Conservation (phyloP, 805 yeast species). For the Candida ascalaphidarum region DNA sequence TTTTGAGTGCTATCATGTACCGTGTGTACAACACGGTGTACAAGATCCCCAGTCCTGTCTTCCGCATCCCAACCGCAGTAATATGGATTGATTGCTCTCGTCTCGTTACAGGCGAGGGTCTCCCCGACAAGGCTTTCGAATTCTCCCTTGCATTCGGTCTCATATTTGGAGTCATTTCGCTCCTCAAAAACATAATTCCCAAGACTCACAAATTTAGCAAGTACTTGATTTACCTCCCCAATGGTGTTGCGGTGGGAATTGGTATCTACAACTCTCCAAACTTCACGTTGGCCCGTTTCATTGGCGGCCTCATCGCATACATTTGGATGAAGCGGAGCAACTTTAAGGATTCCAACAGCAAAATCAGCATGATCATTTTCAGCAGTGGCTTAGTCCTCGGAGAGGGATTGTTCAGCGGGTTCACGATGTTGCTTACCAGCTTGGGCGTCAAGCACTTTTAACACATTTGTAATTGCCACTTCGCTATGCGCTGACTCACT, state of each 20-base stretch:
- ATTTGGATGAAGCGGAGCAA: slow-evolving; percentile 38
- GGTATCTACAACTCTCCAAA: slow-evolving; percentile 93
- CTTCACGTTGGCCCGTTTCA: slow-evolving; percentile 85
- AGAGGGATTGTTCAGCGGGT: slow-evolving; percentile 82
- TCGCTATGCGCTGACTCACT: no score
- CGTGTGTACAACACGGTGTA: slow-evolving; percentile 73
- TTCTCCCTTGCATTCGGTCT: slow-evolving; percentile 56
- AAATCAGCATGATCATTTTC: slow-evolving; percentile 68
- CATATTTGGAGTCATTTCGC: slow-evolving; percentile 60
- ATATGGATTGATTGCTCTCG: slow-evolving; percentile 97
- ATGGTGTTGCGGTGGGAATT: slow-evolving; percentile 95
- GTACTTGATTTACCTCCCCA: slow-evolving; percentile 59
- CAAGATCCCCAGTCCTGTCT: slow-evolving; percentile 73
- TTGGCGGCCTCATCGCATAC: slow-evolving; percentile 73
- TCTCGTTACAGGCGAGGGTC: slow-evolving; percentile 81
- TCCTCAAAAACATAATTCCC: slow-evolving; percentile 50
- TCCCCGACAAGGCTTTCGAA: slow-evolving; percentile 70
- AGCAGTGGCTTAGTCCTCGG: slow-evolving; percentile 92
- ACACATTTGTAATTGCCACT: neutral
- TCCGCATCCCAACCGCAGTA: slow-evolving; percentile 89
- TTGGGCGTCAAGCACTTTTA: slow-evolving; percentile 32
- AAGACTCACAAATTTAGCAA: slow-evolving; percentile 29
- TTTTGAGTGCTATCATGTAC: slow-evolving; percentile 77
- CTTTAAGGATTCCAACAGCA: slow-evolving; percentile 16
- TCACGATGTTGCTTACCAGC: slow-evolving; percentile 71